phyloP scores from a whole-genome alignment of 2,329 filamentous ascomycete species.

The Trichoderma sp. region DNA sequence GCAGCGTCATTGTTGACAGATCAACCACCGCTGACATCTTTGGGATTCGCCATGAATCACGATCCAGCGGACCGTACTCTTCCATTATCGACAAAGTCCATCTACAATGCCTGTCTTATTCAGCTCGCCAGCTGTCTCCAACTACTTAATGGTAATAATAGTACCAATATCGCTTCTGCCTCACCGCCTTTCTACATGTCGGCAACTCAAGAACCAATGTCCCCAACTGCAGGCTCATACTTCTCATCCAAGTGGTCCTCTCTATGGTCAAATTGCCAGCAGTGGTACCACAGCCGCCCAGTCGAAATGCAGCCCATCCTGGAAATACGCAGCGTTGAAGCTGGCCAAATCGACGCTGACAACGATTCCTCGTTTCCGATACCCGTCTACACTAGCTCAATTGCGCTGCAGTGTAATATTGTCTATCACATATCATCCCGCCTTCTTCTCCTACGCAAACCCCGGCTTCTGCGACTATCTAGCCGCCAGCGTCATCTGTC shows the following conservation, averaged over 20 bases:
- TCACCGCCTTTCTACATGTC: background rate
- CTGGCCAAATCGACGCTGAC: slow-evolving; percentile 23
- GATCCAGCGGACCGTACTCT: background rate
- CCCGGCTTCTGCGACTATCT: slow-evolving; percentile 25
- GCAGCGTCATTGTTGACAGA: slow-evolving; percentile 23
- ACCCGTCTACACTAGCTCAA: slow-evolving; percentile 27
- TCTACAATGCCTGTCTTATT: slow-evolving; percentile 17
- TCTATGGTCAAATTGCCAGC: slow-evolving; percentile 25
- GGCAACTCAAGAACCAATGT: background rate
- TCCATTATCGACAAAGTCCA: background rate
- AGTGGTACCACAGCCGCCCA: slow-evolving; percentile 25
- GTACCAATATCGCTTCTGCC: background rate
- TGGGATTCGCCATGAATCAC: slow-evolving; percentile 2
- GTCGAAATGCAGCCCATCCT: slow-evolving; percentile 25
- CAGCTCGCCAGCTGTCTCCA: slow-evolving; percentile 22
- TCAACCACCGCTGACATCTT: slow-evolving; percentile 13
- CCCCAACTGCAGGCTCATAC: background rate
- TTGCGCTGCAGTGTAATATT: slow-evolving; percentile 27
- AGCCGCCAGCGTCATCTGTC: slow-evolving; percentile 1
- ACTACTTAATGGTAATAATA: background rate
- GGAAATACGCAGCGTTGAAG: slow-evolving; percentile 27
- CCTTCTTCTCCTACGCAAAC: slow-evolving; percentile 27
- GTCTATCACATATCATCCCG: slow-evolving; percentile 28
- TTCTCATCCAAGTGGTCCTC: slow-evolving; percentile 22
- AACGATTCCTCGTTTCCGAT: slow-evolving; percentile 27